phyloP scores from a whole-genome alignment of 1,139 yeast genomes.

The Geotrichum histeridarum region DNA sequence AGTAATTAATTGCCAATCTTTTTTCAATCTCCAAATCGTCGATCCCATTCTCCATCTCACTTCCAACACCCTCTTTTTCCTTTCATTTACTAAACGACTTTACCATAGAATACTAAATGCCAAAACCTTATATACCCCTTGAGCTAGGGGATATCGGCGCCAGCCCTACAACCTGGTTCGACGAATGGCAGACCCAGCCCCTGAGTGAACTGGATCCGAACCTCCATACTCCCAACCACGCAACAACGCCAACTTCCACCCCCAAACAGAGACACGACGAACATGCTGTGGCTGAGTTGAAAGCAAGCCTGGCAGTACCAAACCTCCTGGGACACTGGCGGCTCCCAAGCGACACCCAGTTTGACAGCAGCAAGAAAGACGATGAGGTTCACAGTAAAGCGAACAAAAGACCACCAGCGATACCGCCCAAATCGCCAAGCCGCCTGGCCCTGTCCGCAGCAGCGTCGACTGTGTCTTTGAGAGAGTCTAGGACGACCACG shows the following conservation, averaged over 20 bases:
- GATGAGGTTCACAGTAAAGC: too few relatives aligned
- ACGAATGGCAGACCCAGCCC: background rate
- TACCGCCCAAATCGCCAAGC: constrained; percentile 10
- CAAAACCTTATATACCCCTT: background rate
- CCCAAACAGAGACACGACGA: background rate
- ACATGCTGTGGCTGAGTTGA: too few relatives aligned
- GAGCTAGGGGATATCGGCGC: background rate
- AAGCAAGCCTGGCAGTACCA: too few relatives aligned
- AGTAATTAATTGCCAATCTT: too few relatives aligned
- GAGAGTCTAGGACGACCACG: too few relatives aligned
- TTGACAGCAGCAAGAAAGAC: too few relatives aligned
- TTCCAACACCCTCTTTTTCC: background rate
- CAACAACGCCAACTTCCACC: background rate
- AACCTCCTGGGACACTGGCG: too few relatives aligned
- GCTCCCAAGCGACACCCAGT: too few relatives aligned
- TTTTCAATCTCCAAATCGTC: too few relatives aligned
- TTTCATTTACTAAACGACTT: background rate
- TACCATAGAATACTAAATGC: background rate
- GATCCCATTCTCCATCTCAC: too few relatives aligned
- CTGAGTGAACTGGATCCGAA: too few relatives aligned
- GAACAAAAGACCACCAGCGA: constrained; percentile 1
- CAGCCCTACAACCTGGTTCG: background rate
- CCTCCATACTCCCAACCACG: too few relatives aligned
- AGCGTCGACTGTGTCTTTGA: background rate
- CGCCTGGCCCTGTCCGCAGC: constrained; percentile 1